Conservation (phyloP, 495 filamentous ascomycete species). For the Tuber borchii region DNA sequence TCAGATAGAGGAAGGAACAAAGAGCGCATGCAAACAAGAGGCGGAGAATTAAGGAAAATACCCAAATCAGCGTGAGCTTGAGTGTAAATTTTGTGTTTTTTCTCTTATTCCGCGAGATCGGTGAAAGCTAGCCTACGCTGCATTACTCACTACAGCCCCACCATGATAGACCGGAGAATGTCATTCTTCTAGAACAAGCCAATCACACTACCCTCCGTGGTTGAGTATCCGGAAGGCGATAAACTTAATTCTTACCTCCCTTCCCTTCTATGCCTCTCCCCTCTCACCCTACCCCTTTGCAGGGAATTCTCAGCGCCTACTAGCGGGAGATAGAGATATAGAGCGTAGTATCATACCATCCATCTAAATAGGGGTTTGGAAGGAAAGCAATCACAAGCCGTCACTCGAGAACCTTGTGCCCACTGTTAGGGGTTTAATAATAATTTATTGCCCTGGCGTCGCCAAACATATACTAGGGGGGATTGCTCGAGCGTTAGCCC, state of each 20-base stretch:
- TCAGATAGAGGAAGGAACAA: too few species aligned
- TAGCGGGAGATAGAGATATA: too few species aligned
- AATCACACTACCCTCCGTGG: neutral
- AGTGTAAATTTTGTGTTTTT: neutral
- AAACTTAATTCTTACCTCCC: neutral
- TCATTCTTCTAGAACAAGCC: neutral
- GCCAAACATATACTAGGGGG: too few species aligned
- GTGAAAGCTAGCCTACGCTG: neutral
- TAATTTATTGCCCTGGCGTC: too few species aligned
- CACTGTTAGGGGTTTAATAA: too few species aligned
- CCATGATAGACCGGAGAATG: neutral
- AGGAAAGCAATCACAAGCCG: too few species aligned
- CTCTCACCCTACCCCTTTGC: neutral
- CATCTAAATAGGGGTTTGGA: too few species aligned
- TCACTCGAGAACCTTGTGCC: too few species aligned
- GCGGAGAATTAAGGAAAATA: too few species aligned
- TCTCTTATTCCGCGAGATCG: neutral
- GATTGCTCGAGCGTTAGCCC: too few species aligned
- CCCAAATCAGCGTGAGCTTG: neutral
- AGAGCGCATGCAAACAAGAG: too few species aligned
- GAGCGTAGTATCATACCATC: too few species aligned
- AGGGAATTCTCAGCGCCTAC: neutral
- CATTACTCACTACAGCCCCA: neutral
- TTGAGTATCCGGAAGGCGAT: neutral
- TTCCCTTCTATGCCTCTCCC: neutral